Percentiles rank a stretch among this genome's conserved stretches.
Evolutionary conservation across 202 grass and related monocot species (phyloP).

Genomic region (Saccharum hybrid): DNA sequence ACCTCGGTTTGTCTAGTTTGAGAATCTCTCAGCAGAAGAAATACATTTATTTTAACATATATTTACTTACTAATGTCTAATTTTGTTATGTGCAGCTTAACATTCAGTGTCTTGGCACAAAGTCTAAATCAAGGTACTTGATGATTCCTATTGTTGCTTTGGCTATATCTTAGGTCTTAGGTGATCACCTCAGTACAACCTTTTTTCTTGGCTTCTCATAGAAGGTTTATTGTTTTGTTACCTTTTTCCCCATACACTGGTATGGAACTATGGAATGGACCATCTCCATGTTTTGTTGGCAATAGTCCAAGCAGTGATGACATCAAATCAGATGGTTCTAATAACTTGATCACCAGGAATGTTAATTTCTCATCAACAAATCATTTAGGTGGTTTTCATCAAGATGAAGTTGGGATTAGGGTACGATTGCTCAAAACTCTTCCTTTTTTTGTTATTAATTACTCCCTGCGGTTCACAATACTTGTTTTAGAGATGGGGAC

Average conservation of each 20-base stretch:
- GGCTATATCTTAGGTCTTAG: constrained; percentile 21
- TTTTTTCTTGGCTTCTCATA: constrained; percentile 38
- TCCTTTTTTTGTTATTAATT: background rate
- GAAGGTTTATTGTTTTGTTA: constrained; percentile 2
- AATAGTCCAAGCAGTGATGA: constrained; percentile 54
- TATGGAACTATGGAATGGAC: constrained; percentile 58
- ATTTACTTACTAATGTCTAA: constrained; percentile 24
- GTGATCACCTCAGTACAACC: constrained; percentile 5
- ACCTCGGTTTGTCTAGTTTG: constrained; percentile 18
- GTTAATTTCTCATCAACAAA: constrained; percentile 46
- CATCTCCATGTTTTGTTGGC: constrained; percentile 50
- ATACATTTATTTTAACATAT: constrained; percentile 4
- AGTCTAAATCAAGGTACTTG: constrained; percentile 76
- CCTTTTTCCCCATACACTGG: constrained; percentile 44
- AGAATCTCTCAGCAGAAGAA: background rate
- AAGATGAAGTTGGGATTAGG: constrained; percentile 64
- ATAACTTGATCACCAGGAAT: constrained; percentile 39
- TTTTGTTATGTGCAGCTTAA: constrained; percentile 81
- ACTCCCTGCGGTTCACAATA: background rate
- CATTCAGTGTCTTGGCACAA: constrained; percentile 72
- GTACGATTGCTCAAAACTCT: constrained; percentile 48
- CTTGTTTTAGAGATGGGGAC: background rate
- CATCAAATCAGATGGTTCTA: constrained; percentile 60
- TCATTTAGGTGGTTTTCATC: constrained; percentile 44
- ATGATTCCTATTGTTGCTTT: constrained; percentile 32